A percentile compares a stretch with the other conserved stretches of the same genome.
Conservation (phyloP, 345 rosid genomes). For the Sonneratia caseolaris region DNA sequence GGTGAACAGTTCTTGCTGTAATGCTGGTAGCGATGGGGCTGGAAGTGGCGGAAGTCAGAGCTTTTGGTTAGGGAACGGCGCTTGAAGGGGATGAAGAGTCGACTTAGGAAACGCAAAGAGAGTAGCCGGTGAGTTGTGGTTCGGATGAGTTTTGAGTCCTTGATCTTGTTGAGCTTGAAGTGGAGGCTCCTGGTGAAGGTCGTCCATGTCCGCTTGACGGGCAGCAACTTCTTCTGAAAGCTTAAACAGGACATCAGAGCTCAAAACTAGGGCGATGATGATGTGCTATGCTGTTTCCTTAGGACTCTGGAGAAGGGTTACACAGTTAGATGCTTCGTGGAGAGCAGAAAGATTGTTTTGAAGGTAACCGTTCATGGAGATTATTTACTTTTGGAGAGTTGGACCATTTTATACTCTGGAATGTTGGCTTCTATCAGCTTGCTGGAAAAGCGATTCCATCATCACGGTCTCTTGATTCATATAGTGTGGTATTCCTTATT, state of each 20-base stretch:
- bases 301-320: neutral
- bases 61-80: conserved; percentile 24
- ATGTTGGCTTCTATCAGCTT: neutral
- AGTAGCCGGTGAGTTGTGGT: conserved; percentile 30
- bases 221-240: conserved; percentile 48
- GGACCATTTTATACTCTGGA: neutral
- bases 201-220: conserved; percentile 55
- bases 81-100: conserved; percentile 30
- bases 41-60: conserved; percentile 10
- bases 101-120: conserved; percentile 31
- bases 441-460: neutral
- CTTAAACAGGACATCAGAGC: conserved; percentile 37
- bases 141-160: conserved; percentile 28
- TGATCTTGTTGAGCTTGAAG: conserved; percentile 37
- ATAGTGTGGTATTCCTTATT: too few species aligned
- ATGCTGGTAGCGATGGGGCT: conserved; percentile 19
- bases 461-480: neutral
- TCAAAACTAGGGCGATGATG: neutral
- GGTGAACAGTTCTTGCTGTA: conserved; percentile 20
- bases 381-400: too few species aligned
- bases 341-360: neutral
- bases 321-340: neutral
- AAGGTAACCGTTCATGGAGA: too few species aligned
- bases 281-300: neutral
- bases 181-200: conserved; percentile 31